Evolutionary conservation across 108 stramenopile species (phyloP), one percentile per base, ranked within the genome.

Genomic region (Epipyxis sp.): DNA sequence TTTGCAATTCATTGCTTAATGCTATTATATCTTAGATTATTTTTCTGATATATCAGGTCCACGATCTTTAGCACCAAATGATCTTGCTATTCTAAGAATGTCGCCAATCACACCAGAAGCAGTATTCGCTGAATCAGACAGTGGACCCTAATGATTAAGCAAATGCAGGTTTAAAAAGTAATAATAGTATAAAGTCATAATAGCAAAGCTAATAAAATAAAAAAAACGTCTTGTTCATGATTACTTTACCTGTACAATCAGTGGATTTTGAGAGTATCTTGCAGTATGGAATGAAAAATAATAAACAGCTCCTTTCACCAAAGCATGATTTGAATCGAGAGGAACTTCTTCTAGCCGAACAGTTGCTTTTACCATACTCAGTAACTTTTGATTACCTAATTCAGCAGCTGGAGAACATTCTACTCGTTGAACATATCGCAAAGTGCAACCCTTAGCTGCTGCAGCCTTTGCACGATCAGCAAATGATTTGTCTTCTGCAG

Each of bases 31-130:
- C n/a, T n/a, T n/a, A n/a, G n/a, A n/a, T n/a, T n/a, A n/a, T n/a
- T n/a, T n/a, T n/a, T n/a, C n/a, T n/a, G n/a, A 50, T 6, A 50
- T 37, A 13, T 29, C 61, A 3, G 61, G 61, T 35, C 61, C 61
- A 10, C 34, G 20, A 32, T 65, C 61, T 65, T 65, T 65, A 25
- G 61, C 72, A 1, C 72, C 43, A 29, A 85, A 89, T 1, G 87
- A 87, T 42, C 90, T 79, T 40, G 87, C 86, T 42, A 90, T 72
- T 32, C 92, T 86, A 16, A 94, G 80, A 39, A 94, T 76, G 81
- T 94, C 93, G 10, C 92, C 89, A 69, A 94, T 89, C 61, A 94
- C 89, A 25, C 92, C 93, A 59, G 92, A 78, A 37, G 93, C 92
- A 13, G 91, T 86, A 30, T 90, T 80, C 32, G 90, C 90, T 13